Evolutionary conservation across 2,329 filamentous ascomycete species (phyloP), one percentile per base, ranked within the genome.

Genomic region (Aspergillus spinulosporus): DNA sequence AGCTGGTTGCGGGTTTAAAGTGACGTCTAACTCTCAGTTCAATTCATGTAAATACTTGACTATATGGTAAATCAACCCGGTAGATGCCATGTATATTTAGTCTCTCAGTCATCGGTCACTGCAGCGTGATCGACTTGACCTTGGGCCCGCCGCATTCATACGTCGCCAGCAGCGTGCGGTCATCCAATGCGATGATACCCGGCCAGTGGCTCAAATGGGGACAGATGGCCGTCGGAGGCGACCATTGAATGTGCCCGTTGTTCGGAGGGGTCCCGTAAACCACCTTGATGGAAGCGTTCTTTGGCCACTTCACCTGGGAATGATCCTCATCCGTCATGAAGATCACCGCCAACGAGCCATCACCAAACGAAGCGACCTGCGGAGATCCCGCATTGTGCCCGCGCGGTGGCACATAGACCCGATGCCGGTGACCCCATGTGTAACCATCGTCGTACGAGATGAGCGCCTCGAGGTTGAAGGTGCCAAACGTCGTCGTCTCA

Each of bases 1-100:
- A 88, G 66, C 87, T 91, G 65, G 83, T 88, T 56, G 77, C 75
- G 59, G 79, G 15, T 12, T 43, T 61, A 49, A 53, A 60, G 28
- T 43, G 47, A 44, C 55, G n/a, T 6, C 21, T 0, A 44, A 7
- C 15, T 11, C 37, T n/a, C 21, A 21, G 8, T n/a, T 9, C 11
- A 26, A 26, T 37, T 36, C 37, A 21, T 53, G 34, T 53, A 55
- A 31, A 55, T 50, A 46, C 26, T 12, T 14, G 12, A 36, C 44
- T 26, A 37, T 21, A 14, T 26, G 29, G 29, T 47, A 8, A 42
- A 14, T 31, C 34, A 47, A 52, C 43, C 28, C 11, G 29, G 5
- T 29, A 15, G 37, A 42, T 37, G 36, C 12, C 26, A 21, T n/a
- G 40, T 29, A 26, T 43, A 29, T 14, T 28, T 42, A 42, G 11